Base-by-base conservation (phyloP, 345 rosid species). In the Brassica incana region DNA sequence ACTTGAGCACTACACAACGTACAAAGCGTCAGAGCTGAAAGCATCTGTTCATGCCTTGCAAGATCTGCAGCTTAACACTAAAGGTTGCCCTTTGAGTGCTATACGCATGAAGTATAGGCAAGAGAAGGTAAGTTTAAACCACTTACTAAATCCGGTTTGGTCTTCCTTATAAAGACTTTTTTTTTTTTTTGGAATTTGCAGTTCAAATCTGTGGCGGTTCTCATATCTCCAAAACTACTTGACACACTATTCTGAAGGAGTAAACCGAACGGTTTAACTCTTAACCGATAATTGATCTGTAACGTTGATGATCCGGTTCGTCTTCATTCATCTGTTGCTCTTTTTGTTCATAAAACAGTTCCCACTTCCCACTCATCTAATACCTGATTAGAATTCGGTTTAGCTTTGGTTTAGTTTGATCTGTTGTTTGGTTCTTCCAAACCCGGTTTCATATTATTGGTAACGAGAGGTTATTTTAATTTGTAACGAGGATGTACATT, bases 171-270 rank as follows among this genome's bases (percentile, higher is more conserved):
- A n/a, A n/a, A n/a, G 67, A 60, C 7, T 65, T 2, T 23, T 60
- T 66, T 29, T 29, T 29, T 56, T 66, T 25, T n/a, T n/a, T n/a
- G n/a, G 68, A 20, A 48, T 71, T 67, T 77, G 77, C 94, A 94
- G 98, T 92, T 87, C 74, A 88, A 90, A 83, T 86, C 91, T 7
- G 98, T 94, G 83, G 94, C 96, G 1, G 67, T 84, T 18, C 80
- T 92, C 76, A 80, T 90, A 32, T 92, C 97, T 15, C 87, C 91
- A 6, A 87, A 83, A 71, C 83, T 90, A 80, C 90, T 84, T 25
- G 96, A 88, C 65, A 85, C 91, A 5, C 88, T 88, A 33, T 94
- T 94, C 85, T 84, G 85, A 85, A 75, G 82, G 45, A 52, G 54
- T 56, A 65, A 66, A 52, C 33, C 23, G 66, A 72, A 65, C 27